phyloP scores from a whole-genome alignment of 164 flowering plant species.

The Chimonanthus salicifolius region DNA sequence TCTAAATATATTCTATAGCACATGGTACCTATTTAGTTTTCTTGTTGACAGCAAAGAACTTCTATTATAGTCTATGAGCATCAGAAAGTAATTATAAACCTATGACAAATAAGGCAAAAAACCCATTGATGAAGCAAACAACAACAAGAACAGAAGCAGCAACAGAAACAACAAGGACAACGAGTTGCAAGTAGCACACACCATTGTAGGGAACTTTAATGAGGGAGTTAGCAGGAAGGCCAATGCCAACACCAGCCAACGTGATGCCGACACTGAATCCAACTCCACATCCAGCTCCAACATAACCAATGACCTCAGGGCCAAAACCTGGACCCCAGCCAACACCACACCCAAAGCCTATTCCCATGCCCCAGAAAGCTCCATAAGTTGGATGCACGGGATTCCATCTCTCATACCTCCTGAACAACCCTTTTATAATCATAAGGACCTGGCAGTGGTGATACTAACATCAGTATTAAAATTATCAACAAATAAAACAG shows the following conservation, averaged over 20 bases:
- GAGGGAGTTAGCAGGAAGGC: constrained; percentile 75
- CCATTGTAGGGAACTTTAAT: constrained; percentile 56
- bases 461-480: background rate
- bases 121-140: background rate
- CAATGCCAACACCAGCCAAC: constrained; percentile 77
- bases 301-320: constrained; percentile 89
- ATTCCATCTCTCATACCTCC: constrained; percentile 88
- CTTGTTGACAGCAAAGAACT: background rate
- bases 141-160: background rate
- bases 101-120: background rate
- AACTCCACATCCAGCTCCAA: constrained; percentile 94
- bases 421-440: constrained; percentile 86
- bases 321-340: constrained; percentile 99
- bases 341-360: constrained; percentile 91
- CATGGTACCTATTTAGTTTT: background rate
- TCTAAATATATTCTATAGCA: background rate
- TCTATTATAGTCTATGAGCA: background rate
- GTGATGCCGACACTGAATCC: constrained; percentile 92
- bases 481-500: background rate
- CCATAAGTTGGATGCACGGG: constrained; percentile 96
- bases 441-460: constrained; percentile 43
- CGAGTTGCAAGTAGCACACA: constrained; percentile 11
- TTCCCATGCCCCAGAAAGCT: constrained; percentile 95
- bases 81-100: background rate
- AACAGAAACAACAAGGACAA: background rate